These are phyloP conservation scores for Geotrichum candidum DNA, from an alignment of 1,139 yeast genomes.

Conservation along the genomic window DNA sequence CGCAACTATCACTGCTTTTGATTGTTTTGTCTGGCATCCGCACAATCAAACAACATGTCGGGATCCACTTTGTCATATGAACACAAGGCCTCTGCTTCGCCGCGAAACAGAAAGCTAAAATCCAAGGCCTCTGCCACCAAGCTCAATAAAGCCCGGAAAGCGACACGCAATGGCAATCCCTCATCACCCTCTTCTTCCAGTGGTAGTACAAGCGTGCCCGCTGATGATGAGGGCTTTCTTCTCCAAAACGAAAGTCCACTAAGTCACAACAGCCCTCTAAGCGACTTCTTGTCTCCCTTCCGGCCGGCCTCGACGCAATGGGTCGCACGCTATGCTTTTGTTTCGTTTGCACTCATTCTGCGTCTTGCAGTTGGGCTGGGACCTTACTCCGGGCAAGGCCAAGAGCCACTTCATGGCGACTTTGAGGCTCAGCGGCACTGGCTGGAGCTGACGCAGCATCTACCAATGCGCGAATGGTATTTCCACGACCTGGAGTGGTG, in stretches of 20 bases:
- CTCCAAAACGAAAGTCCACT: not conserved
- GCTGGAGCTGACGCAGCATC: slow-evolving; percentile 81
- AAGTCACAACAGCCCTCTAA: slow-evolving; percentile 27
- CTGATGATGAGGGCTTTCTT: not conserved
- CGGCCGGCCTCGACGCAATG: slow-evolving; percentile 77
- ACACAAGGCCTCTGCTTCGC: not conserved
- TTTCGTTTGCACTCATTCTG: slow-evolving; percentile 67
- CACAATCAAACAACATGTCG: not conserved
- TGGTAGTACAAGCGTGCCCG: not conserved
- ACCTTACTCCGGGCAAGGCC: slow-evolving; percentile 52
- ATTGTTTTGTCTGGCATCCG: not conserved
- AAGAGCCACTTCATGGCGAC: slow-evolving; percentile 84
- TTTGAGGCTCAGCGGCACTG: slow-evolving; percentile 98
- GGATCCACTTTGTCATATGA: not conserved
- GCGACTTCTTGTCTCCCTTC: slow-evolving; percentile 56
- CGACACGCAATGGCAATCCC: not conserved
- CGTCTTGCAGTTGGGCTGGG: slow-evolving; percentile 88
- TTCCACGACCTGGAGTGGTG: slow-evolving; percentile 84
- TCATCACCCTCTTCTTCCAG: not conserved
- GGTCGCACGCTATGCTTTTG: slow-evolving; percentile 76
- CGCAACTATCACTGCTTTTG: not conserved
- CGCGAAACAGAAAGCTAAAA: not conserved
- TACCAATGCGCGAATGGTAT: slow-evolving; percentile 80
- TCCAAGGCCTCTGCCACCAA: not conserved
- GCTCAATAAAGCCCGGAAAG: not conserved